Base-by-base conservation (phyloP, 805 yeast genomes). In the Saccharomycopsis guyanensis region DNA sequence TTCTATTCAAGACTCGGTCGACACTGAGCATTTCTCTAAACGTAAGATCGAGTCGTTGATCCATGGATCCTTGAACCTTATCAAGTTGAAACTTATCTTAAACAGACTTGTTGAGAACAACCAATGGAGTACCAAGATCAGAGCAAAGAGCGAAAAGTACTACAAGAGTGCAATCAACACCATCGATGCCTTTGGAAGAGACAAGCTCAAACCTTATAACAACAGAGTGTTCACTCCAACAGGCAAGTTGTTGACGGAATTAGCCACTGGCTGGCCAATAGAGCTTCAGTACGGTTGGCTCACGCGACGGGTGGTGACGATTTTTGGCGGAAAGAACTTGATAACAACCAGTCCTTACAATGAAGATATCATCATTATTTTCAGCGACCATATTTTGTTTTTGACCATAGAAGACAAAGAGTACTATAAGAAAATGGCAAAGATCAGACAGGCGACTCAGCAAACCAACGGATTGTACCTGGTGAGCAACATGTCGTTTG, bases 261-360 rank as follows among this genome's bases (percentile, higher is more conserved):
- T 88, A 16, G 95, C 96, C 2, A 70, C 76, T 13, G 79, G 77
- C 10, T 89, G 97, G 97, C 97, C 97, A 0, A 65, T 76, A 0
- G 89, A 82, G 53, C 67, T 91, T 20, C 95, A 86, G 53, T 82
- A 80, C 58, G 95, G 95, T 18, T 89, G 96, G 97, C 60, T 87
- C 24, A 75, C 82, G 32, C 70, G 97, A 52, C 73, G 94, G 50
- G 93, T 91, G 2, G 88, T 91, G 8, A 83, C 91, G 0, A 80
- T 89, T 2, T 71, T 72, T 52, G 82, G 76, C 48, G 70, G 71
- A 1, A 55, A 60, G 4, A 68, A 70, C 46, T 55, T 66, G 1
- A 48, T 51, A n/a, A 27, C 51, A n/a, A 32, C 42, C 4, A 59
- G 63, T 13, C 52, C 59, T 3, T 56, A 62, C 24, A 64, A 64